Evolutionary conservation across 2,329 filamentous ascomycete genomes (phyloP), one percentile per base, ranked within the genome.

Genomic region (Aaosphaeria arxii): DNA sequence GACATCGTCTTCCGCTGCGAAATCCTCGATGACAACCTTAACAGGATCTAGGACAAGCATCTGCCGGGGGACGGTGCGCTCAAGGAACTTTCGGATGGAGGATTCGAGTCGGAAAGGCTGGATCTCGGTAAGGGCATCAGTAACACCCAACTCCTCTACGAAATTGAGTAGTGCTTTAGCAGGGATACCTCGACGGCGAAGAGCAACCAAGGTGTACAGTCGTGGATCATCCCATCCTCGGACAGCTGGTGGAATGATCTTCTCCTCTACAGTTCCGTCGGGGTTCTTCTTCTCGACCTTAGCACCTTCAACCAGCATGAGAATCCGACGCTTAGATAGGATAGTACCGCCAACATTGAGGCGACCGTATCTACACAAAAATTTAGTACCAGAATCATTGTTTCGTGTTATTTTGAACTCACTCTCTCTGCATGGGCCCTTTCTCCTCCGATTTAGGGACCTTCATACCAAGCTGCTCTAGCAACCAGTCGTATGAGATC

Each of bases 201-300:
- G 82, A 1, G 83, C 90, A 51, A 92, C 90, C 13, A 96, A 77
- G 1, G 91, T 96, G 73, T 89, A 96, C 5, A 97, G 78, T 32
- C 92, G 82, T 7, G 92, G 92, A 61, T 96, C 92, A 59, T 96
- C 89, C 90, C 91, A 96, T 46, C 83, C 89, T 35, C 88, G 83
- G 6, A 97, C 91, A 54, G 86, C 70, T 4, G 75, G 73, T 11
- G 73, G 67, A 33, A 77, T 72, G 7, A 63, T 54, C 48, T 55
- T 57, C 40, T 62, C 73, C 58, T 59, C 69, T 33, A 57, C 68
- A 58, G 58, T 65, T 29, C 72, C 73, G 36, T 75, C 73, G 6
- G 63, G 69, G n/a, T 73, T 68, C 49, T 71, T 73, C 51, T 73
- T 68, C 46, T 73, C 71, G 5, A 73, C 59, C 2, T 68, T 74